Conservation (phyloP, 345 rosid genomes). For the Gossypium bickii region DNA sequence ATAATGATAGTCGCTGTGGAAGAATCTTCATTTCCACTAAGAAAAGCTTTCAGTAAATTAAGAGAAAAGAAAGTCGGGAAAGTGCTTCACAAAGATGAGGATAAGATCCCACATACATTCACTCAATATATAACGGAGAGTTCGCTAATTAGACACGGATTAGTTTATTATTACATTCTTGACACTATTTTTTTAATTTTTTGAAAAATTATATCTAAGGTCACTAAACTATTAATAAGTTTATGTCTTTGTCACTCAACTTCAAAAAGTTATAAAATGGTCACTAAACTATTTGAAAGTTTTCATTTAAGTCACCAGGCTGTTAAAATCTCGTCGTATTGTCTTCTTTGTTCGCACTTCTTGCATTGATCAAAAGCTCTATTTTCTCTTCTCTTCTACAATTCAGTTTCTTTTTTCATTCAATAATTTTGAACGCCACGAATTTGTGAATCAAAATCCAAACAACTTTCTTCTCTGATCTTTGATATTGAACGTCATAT, state of each 20-base stretch:
- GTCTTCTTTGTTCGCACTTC: too few relatives aligned
- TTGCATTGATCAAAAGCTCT: too few relatives aligned
- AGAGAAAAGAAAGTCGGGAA: background rate
- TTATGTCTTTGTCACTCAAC: background rate
- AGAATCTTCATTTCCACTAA: slow-evolving; percentile 33
- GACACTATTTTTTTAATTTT: background rate
- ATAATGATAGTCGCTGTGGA: slow-evolving; percentile 22
- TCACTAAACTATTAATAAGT: background rate
- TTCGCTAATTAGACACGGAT: background rate
- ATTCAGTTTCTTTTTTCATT: too few relatives aligned
- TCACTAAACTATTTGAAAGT: too few relatives aligned
- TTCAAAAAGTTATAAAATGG: background rate
- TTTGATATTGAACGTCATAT: too few relatives aligned
- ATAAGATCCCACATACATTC: background rate
- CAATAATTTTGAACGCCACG: too few relatives aligned
- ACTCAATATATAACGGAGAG: background rate
- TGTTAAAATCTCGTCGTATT: too few relatives aligned
- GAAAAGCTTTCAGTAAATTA: background rate
- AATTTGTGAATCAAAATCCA: too few relatives aligned
- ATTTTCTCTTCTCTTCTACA: too few relatives aligned
- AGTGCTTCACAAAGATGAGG: background rate
- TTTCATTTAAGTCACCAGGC: too few relatives aligned
- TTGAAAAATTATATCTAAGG: background rate
- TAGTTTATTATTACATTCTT: background rate
- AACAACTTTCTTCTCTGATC: too few relatives aligned